These are phyloP conservation scores for Paramecium pentaurelia DNA, from an alignment of 73 alveolate genomes.

Conservation along the genomic window DNA sequence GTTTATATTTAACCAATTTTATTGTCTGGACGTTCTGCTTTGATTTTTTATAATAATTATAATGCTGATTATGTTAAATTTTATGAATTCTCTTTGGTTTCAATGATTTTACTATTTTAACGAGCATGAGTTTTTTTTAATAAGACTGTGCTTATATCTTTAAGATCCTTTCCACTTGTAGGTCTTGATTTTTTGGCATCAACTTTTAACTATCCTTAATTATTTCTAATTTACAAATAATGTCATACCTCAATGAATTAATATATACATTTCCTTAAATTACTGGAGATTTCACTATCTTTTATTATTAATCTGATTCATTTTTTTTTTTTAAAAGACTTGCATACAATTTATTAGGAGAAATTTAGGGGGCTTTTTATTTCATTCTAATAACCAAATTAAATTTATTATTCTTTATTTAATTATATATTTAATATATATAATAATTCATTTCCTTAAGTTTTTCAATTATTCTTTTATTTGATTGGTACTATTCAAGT, in stretches of 20 bases:
- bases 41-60: neutral
- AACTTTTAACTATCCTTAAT: neutral
- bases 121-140: constrained; percentile 24
- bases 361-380: neutral
- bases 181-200: constrained; percentile 33
- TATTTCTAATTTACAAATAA: neutral
- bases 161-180: neutral
- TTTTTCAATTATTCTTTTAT: neutral
- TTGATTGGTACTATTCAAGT: neutral
- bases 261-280: neutral
- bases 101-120: constrained; percentile 25
- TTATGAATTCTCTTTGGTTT: constrained; percentile 1
- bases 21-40: neutral
- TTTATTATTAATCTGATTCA: neutral
- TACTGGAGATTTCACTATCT: neutral
- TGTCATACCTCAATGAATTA: neutral
- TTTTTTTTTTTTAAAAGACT: neutral
- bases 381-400: neutral
- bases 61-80: constrained; percentile 27
- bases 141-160: neutral
- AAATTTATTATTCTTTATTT: neutral
- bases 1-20: neutral
- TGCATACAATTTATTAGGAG: constrained; percentile 27
- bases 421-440: neutral
- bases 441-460: neutral